A percentile compares a stretch with the other conserved stretches of the same genome.
These are phyloP conservation scores for Rutstroemia sp. DNA, from an alignment of 2,329 filamentous ascomycete species.

Conservation along the genomic window DNA sequence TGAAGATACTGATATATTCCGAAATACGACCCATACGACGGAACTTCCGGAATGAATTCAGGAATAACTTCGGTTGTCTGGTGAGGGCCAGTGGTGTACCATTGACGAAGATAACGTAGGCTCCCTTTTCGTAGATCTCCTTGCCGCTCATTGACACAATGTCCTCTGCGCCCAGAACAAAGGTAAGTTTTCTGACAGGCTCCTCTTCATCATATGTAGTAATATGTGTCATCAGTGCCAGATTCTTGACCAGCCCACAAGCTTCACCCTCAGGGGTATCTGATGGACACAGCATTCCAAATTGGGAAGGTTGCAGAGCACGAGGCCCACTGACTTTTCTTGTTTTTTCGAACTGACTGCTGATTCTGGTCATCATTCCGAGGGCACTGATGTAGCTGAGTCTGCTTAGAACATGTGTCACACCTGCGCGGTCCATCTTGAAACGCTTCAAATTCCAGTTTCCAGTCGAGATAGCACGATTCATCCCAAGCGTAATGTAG, in stretches of 20 bases:
- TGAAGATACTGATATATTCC: conserved; percentile 92
- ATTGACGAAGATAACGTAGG: conserved; percentile 90
- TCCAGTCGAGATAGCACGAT: conserved; percentile 90
- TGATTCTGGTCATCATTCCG: conserved; percentile 99
- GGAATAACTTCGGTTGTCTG: conserved; percentile 76
- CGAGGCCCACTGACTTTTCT: conserved; percentile 92
- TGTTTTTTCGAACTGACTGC: conserved; percentile 98
- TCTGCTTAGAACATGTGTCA: conserved; percentile 91
- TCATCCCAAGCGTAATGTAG: conserved; percentile 86
- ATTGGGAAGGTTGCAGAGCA: conserved; percentile 93
- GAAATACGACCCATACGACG: conserved; percentile 87
- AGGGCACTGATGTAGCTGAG: conserved; percentile 94
- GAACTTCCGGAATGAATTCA: conserved; percentile 77
- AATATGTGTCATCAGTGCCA: conserved; percentile 98
- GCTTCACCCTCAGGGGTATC: conserved; percentile 98
- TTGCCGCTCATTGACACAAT: conserved; percentile 74
- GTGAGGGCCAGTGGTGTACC: conserved; percentile 89
- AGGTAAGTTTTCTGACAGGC: conserved; percentile 79
- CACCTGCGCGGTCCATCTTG: conserved; percentile 95
- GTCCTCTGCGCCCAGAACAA: conserved; percentile 76
- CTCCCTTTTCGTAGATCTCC: conserved; percentile 77
- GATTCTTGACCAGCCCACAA: conserved; percentile 94
- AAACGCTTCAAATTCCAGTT: conserved; percentile 99
- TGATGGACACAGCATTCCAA: conserved; percentile 94
- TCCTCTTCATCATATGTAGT: conserved; percentile 94